Percentiles rank a stretch among this genome's conserved stretches.
phyloP scores from a whole-genome alignment of 23 red algal genomes.

The Gracilaria vermiculophylla region DNA sequence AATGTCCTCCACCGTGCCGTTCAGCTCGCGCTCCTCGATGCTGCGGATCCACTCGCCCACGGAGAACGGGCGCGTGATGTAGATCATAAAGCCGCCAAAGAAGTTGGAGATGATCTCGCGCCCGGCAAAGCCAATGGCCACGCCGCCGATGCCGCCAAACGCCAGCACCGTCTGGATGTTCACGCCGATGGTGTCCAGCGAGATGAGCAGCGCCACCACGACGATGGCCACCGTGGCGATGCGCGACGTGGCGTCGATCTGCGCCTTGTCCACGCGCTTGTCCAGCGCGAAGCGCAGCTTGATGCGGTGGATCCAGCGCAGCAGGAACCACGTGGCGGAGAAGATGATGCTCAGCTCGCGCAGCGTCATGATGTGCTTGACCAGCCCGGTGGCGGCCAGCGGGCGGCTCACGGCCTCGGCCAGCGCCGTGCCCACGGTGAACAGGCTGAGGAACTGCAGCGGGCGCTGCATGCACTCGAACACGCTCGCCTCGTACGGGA shows the following conservation, averaged over 20 bases:
- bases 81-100: slow-evolving; percentile 99
- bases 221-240: slow-evolving; percentile 83
- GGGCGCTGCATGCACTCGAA: slow-evolving; percentile 99
- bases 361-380: slow-evolving; percentile 79
- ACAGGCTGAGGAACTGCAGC: slow-evolving; percentile 90
- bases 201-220: slow-evolving; percentile 79
- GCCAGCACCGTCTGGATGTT: slow-evolving; percentile 96
- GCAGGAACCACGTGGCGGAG: slow-evolving; percentile 91
- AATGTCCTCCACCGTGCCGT: slow-evolving; percentile 98
- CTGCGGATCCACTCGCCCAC: slow-evolving; percentile 97
- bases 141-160: slow-evolving; percentile 99
- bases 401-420: slow-evolving; percentile 94
- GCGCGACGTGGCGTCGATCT: slow-evolving; percentile 85
- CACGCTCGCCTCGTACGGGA: slow-evolving; percentile 89
- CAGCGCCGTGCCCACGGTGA: slow-evolving; percentile 85
- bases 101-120: slow-evolving; percentile 99
- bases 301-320: slow-evolving; percentile 95
- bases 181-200: slow-evolving; percentile 95
- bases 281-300: slow-evolving; percentile 80
- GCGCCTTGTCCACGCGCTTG: slow-evolving; percentile 90
- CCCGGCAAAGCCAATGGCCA: slow-evolving; percentile 99
- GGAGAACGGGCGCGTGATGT: slow-evolving; percentile 89
- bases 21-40: slow-evolving; percentile 89
- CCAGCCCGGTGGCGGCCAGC: slow-evolving; percentile 76
- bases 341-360: slow-evolving; percentile 98